Base-by-base conservation (phyloP, 179 eudicot genomes). In the Silene vulgaris region DNA sequence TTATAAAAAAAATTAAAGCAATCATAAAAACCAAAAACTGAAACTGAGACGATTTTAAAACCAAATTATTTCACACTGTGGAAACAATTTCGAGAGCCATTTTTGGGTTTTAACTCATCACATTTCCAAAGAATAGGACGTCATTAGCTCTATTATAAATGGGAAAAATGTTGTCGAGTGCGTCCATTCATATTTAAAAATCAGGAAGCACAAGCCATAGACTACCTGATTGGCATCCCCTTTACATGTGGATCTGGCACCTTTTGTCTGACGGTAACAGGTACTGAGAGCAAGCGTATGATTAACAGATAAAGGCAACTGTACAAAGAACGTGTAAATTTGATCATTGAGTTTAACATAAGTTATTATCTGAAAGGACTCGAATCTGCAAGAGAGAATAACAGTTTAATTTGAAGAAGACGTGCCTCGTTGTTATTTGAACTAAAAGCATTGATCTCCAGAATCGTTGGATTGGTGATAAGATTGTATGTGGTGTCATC, bases 371-470 rank as follows among this genome's bases (percentile, higher is more conserved):
- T 8, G 1, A 11, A 43, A 16, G 21, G 59, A 26, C 59, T 64
- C 65, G 40, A 71, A n/a, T 32, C 65, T 7, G 21, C 54, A 20
- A 26, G 54, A 63, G 20, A 61, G 14, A 19, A 32, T 21, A 8
- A 16, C n/a, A 78, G n/a, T 21, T 65, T 40, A 48, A 67, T 21
- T 65, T 40, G 59, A 67, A 70, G 65, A 23, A 64, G 29, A 81
- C 87, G 65, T 84, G 80, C 99, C 97, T 90, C 97, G 81, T 37
- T 86, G 77, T 95, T 92, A 82, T 89, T 82, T 72, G 95, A 85
- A 85, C 97, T 90, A 76, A 86, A 92, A 68, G 89, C 80, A 79
- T 92, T 95, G 74, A 92, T 90, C 82, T 95, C 96, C 79, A 90
- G 81, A 66, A 89, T 59, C 6, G 83, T 82, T 64, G 97, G 99